phyloP scores from a whole-genome alignment of 352 stramenopile genomes.

The Hyaloperonospora brassicae region DNA sequence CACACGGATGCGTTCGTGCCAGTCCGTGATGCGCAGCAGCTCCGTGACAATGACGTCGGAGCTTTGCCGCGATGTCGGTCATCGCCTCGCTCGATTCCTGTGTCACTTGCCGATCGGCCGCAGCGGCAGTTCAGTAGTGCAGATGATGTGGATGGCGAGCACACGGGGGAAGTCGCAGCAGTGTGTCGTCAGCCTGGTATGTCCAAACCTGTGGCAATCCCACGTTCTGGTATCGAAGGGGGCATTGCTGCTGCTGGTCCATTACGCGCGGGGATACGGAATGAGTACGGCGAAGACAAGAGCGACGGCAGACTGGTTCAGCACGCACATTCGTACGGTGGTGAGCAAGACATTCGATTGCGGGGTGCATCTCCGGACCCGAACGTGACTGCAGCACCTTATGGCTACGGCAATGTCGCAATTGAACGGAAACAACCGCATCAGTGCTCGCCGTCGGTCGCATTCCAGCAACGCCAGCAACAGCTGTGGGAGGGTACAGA shows the following conservation, averaged over 20 bases:
- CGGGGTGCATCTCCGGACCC: conserved; percentile 40
- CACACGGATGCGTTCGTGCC: conserved; percentile 34
- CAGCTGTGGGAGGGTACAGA: conserved; percentile 29
- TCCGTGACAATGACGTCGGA: conserved; percentile 10
- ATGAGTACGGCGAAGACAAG: conserved; percentile 16
- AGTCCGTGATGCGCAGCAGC: conserved; percentile 24
- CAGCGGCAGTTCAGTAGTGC: conserved; percentile 21
- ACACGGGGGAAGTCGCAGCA: conserved; percentile 11
- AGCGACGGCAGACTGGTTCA: conserved; percentile 30
- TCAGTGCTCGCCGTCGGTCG: conserved; percentile 22
- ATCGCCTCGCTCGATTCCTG: conserved; percentile 32
- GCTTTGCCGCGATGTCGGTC: conserved; percentile 29
- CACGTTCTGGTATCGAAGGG: conserved; percentile 37
- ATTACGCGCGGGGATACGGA: conserved; percentile 3
- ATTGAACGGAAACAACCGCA: conserved; percentile 37
- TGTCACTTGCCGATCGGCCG: neutral
- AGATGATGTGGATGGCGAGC: conserved; percentile 6
- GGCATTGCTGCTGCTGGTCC: conserved; percentile 23
- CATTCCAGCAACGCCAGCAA: conserved; percentile 28
- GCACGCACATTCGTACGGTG: conserved; percentile 65
- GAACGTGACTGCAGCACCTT: conserved; percentile 61
- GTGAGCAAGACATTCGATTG: conserved; percentile 38
- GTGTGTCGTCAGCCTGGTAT: conserved; percentile 30
- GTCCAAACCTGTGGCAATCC: conserved; percentile 79
- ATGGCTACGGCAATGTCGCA: conserved; percentile 69